Conservation (phyloP, 2,329 filamentous ascomycete species). For the Cladosporium velox region DNA sequence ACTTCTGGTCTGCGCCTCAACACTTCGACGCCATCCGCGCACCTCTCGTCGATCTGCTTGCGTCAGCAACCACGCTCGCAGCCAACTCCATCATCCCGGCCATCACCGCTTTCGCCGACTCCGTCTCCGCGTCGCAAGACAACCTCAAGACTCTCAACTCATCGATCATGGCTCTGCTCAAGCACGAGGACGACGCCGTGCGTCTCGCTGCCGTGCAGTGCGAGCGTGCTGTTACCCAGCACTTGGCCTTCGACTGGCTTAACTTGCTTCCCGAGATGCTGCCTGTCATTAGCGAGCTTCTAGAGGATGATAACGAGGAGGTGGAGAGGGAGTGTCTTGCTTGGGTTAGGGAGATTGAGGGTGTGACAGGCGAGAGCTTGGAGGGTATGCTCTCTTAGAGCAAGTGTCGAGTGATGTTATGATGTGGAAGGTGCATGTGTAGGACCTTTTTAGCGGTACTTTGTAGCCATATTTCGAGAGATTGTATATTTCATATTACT, state of each 20-base stretch:
- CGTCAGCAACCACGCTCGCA: slow-evolving; percentile 45
- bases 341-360: slow-evolving; percentile 91
- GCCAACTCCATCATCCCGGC: slow-evolving; percentile 63
- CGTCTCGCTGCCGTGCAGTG: slow-evolving; percentile 80
- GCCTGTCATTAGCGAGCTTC: slow-evolving; percentile 90
- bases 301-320: slow-evolving; percentile 93
- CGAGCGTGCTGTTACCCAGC: slow-evolving; percentile 69
- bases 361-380: slow-evolving; percentile 83
- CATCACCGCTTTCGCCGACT: slow-evolving; percentile 72
- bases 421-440: neutral
- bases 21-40: slow-evolving; percentile 76
- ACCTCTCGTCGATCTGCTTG: slow-evolving; percentile 66
- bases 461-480: neutral
- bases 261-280: slow-evolving; percentile 90
- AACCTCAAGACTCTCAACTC: slow-evolving; percentile 90
- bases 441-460: neutral
- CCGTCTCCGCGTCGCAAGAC: slow-evolving; percentile 78
- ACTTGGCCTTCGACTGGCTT: slow-evolving; percentile 91
- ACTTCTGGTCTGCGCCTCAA: slow-evolving; percentile 91
- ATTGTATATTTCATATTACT: neutral
- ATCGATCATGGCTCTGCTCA: slow-evolving; percentile 74
- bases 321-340: slow-evolving; percentile 86
- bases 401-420: neutral
- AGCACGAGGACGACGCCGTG: slow-evolving; percentile 69
- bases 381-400: slow-evolving; percentile 71